A percentile compares a stretch with the other conserved stretches of the same genome.
phyloP scores from a whole-genome alignment of 2,329 filamentous ascomycete species.

The Talaromyces marneffei region DNA sequence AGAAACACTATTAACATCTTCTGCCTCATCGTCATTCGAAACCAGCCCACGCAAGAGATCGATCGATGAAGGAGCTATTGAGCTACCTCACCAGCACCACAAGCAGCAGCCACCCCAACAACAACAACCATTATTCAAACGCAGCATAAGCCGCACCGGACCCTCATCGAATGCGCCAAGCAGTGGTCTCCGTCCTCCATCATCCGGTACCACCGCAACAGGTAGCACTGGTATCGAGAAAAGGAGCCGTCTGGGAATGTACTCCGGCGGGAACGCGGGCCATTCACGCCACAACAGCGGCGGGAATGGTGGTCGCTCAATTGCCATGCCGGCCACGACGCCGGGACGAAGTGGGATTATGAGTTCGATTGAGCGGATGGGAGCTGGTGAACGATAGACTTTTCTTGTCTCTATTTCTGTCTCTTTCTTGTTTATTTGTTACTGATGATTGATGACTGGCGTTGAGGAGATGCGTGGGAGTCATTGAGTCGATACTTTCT shows the following conservation, averaged over 20 bases:
- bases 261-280: conserved; percentile 17
- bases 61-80: conserved; percentile 17
- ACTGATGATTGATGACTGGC: not conserved
- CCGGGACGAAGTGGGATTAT: conserved; percentile 65
- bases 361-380: conserved; percentile 85
- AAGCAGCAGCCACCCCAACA: not conserved
- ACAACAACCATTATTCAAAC: conserved; percentile 5
- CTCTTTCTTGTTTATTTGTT: not conserved
- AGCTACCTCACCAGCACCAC: not conserved
- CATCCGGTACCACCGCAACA: conserved; percentile 19
- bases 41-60: not conserved
- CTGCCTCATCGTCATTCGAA: not conserved
- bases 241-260: conserved; percentile 26
- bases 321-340: conserved; percentile 28
- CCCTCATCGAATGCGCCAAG: conserved; percentile 5
- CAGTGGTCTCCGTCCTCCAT: conserved; percentile 28
- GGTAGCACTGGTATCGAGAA: conserved; percentile 26
- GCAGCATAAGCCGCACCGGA: conserved; percentile 19
- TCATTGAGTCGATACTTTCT: not conserved
- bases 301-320: conserved; percentile 27
- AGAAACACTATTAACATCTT: not conserved
- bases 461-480: not conserved
- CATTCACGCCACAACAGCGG: conserved; percentile 33
- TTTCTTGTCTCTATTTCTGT: not conserved
- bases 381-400: conserved; percentile 39